Evolutionary conservation across 1,284 basidiomycete species (phyloP), one percentile per base, ranked within the genome.

Genomic region (Sanghuangporus sanghuang): DNA sequence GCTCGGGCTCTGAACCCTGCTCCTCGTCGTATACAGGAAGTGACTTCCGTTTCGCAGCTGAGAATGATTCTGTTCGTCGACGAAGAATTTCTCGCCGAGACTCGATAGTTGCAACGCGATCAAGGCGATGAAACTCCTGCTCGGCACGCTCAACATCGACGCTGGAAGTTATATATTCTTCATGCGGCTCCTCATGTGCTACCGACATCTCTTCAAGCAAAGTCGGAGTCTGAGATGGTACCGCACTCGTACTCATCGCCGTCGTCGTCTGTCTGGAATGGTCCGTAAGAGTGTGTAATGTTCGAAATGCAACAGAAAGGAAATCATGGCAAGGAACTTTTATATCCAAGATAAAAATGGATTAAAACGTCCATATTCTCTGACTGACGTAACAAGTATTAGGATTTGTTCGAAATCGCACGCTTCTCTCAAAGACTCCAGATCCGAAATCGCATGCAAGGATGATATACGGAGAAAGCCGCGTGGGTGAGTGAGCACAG

Each of bases 81-180:
- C 53, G 21, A 12, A 66, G 62, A 35, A 70, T 74, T 52, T 68
- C 62, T 21, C 63, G 64, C 27, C 42, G 49, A 7, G 74, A 66
- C 18, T 69, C 64, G 12, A 59, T 58, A 7, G 77, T 74, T n/a
- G 79, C 72, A 27, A 70, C 72, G 3, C 77, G 75, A 3, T 78
- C 78, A 48, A 87, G 80, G 27, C 78, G 73, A 67, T 84, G 78
- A 72, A 89, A 89, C 40, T 79, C 77, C 40, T 76, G 72, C 69
- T 84, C 81, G 8, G 84, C 85, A 48, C 73, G 68, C 2, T 70
- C 68, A 55, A 85, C 68, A 71, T 86, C 75, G 57, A 86, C 72
- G 40, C 74, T 36, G 44, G 52, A 62, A 38, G 9, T 32, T 11
- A 49, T 40, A 48, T 54, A 39, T n/a, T 61, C 63, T 21, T 57